Percentiles rank a stretch among this genome's conserved stretches.
Evolutionary conservation across 495 filamentous ascomycete genomes (phyloP).

Genomic region (Schizothecium vesticola): DNA sequence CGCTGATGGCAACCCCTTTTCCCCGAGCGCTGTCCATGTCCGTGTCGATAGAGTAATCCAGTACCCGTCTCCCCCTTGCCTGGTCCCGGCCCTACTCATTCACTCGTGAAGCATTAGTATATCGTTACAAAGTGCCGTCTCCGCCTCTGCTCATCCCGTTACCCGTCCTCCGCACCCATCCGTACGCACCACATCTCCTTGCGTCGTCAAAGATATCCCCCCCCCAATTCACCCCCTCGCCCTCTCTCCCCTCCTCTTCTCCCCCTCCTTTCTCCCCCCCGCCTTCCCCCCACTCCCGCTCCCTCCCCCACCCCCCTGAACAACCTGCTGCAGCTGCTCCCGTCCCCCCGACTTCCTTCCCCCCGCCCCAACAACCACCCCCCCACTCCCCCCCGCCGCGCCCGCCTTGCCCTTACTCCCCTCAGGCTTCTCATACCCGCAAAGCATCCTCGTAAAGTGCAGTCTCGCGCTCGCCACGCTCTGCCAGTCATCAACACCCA

Average conservation of each 20-base stretch:
- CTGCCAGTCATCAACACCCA: constrained; percentile 19
- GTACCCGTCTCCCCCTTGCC: background rate
- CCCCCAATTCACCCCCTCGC: background rate
- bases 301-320: background rate
- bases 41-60: background rate
- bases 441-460: constrained; percentile 46
- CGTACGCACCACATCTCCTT: background rate
- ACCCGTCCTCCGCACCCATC: background rate
- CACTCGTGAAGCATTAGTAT: background rate
- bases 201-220: background rate
- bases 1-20: background rate
- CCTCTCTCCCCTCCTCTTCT: background rate
- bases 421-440: constrained; percentile 38
- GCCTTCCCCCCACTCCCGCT: background rate
- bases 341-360: background rate
- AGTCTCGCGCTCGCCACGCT: constrained; percentile 43
- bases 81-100: background rate
- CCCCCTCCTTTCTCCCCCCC: background rate
- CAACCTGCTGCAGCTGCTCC: background rate
- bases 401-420: background rate
- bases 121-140: background rate
- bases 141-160: background rate
- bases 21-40: background rate
- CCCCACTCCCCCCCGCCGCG: background rate
- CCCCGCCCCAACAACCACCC: too few species aligned